Evolutionary conservation across 345 rosid species (phyloP).

Genomic region (Mallotus nudiflorus): DNA sequence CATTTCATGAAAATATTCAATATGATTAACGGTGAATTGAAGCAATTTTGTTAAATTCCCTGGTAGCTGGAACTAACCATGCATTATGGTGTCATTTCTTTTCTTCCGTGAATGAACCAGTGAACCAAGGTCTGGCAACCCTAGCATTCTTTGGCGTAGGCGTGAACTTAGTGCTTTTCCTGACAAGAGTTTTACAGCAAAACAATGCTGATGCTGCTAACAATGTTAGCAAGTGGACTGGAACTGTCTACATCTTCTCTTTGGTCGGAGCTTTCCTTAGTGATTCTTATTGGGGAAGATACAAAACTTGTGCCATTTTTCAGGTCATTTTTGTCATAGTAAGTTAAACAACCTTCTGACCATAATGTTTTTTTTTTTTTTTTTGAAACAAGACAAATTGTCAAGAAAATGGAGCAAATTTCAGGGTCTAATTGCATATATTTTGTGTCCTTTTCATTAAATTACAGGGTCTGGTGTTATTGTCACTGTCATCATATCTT

Average conservation of each 20-base stretch:
- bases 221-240: conserved; percentile 99
- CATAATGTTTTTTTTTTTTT: neutral
- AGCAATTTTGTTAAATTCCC: too few species aligned
- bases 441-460: neutral
- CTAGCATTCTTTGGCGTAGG: conserved; percentile 98
- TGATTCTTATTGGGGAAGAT: conserved; percentile 99
- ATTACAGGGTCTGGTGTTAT: conserved; percentile 69
- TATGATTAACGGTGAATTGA: too few species aligned
- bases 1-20: too few species aligned
- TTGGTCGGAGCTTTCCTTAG: conserved; percentile 95
- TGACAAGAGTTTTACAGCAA: conserved; percentile 90
- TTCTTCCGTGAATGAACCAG: conserved; percentile 36
- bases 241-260: conserved; percentile 98
- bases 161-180: conserved; percentile 89
- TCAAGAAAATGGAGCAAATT: too few species aligned
- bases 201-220: conserved; percentile 97
- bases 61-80: too few species aligned
- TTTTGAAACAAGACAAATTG: too few species aligned
- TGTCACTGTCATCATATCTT: conserved; percentile 73
- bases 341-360: conserved; percentile 27
- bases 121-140: conserved; percentile 96
- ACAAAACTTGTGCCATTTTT: conserved; percentile 95
- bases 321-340: conserved; percentile 92
- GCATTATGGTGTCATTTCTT: neutral
- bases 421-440: conserved; percentile 7